A percentile compares a stretch with the other conserved stretches of the same genome.
These are phyloP conservation scores for Erodium maritimum DNA, from an alignment of 345 rosid species.

Conservation along the genomic window DNA sequence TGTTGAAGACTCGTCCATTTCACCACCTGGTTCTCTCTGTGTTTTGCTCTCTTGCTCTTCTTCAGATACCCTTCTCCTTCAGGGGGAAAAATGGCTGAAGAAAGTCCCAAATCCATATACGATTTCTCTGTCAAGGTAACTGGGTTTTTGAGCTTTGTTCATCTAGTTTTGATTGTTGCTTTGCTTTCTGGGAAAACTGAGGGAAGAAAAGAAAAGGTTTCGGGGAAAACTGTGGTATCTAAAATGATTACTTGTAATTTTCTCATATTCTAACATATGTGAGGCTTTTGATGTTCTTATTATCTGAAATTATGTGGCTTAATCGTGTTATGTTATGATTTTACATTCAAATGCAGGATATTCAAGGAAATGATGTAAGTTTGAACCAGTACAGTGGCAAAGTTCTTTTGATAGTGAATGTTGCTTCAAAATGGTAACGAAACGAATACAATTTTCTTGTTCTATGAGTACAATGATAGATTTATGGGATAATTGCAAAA, in stretches of 20 bases:
- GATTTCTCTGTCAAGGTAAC: constrained; percentile 79
- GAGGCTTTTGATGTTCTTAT: not conserved
- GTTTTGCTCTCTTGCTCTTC: constrained; percentile 18
- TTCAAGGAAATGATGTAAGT: constrained; percentile 59
- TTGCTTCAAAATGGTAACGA: constrained; percentile 86
- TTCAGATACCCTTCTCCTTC: constrained; percentile 13
- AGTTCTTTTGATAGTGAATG: constrained; percentile 77
- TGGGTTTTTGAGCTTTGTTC: not conserved
- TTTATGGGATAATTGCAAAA: no score
- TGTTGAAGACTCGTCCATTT: no score
- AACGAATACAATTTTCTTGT: no score
- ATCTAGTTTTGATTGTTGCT: not conserved
- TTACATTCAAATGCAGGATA: constrained; percentile 46
- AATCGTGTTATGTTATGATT: no score
- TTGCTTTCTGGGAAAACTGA: not conserved
- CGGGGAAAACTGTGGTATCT: not conserved
- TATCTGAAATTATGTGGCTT: not conserved
- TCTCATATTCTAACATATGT: no score
- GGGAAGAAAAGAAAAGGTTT: no score
- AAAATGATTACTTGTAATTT: no score
- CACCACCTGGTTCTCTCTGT: constrained; percentile 21
- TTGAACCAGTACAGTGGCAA: constrained; percentile 59
- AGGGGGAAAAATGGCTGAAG: constrained; percentile 44
- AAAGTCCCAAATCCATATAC: constrained; percentile 43
- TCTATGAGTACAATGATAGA: no score